Percentiles rank a stretch among this genome's conserved stretches.
phyloP scores from a whole-genome alignment of 164 flowering plant genomes.

The Cinnamomum micranthum region DNA sequence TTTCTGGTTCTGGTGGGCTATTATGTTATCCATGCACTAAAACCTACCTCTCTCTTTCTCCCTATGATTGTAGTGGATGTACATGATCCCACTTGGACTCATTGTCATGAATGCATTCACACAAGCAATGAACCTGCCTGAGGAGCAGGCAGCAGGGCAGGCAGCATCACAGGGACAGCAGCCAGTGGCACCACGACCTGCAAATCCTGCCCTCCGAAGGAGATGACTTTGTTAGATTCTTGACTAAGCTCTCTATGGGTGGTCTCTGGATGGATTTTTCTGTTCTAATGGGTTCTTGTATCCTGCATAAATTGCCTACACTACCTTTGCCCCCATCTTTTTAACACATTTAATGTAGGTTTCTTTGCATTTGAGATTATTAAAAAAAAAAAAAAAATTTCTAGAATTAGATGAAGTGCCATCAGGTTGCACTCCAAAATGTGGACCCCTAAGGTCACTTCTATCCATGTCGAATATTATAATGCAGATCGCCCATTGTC shows the following conservation, averaged over 20 bases:
- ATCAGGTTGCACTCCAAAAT: no score
- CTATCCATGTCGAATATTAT: no score
- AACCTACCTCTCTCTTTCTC: background rate
- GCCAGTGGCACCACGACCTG: conserved; percentile 47
- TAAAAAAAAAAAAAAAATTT: no score
- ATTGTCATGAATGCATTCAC: conserved; percentile 92
- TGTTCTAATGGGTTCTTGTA: background rate
- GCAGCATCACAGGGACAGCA: conserved; percentile 37
- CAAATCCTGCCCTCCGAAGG: conserved; percentile 60
- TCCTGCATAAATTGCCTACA: background rate
- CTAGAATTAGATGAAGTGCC: no score
- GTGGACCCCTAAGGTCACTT: no score
- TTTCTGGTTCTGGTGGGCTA: background rate
- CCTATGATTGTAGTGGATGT: conserved; percentile 81
- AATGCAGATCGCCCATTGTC: no score
- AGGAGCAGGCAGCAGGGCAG: conserved; percentile 72
- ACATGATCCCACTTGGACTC: conserved; percentile 83
- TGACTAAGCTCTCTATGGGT: background rate
- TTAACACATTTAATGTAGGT: background rate
- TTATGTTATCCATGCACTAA: background rate
- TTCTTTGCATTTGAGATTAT: background rate
- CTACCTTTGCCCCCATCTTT: background rate
- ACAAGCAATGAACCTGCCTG: conserved; percentile 96
- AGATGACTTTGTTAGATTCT: conserved; percentile 34
- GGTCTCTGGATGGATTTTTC: conserved; percentile 5